Percentiles rank a stretch among this genome's conserved stretches.
Evolutionary conservation across 1,139 yeast species (phyloP).

Genomic region (Scheffersomyces titani): DNA sequence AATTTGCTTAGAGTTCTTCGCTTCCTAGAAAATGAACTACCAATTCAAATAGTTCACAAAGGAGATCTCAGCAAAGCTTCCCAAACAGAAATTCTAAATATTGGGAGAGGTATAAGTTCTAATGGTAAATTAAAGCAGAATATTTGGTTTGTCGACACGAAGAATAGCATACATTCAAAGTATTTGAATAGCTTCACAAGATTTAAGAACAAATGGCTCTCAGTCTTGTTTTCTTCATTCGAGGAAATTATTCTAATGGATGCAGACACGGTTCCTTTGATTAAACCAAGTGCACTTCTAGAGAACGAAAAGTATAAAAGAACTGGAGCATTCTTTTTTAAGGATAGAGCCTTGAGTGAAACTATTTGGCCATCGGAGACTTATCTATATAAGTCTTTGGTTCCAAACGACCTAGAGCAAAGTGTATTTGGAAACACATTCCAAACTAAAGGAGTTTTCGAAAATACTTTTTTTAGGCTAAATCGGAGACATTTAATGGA

Average conservation of each 20-base stretch:
- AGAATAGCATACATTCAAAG: conserved; percentile 6
- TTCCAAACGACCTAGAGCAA: neutral
- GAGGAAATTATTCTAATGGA: conserved; percentile 22
- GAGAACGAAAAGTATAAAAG: conserved; percentile 11
- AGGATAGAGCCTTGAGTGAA: conserved; percentile 8
- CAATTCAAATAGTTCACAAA: conserved; percentile 36
- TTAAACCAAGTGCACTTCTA: conserved; percentile 15
- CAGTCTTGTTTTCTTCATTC: conserved; percentile 21
- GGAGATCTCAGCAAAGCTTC: neutral
- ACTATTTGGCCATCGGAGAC: neutral
- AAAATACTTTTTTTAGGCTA: neutral
- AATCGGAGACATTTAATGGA: neutral
- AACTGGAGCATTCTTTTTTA: conserved; percentile 20
- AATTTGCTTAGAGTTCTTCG: conserved; percentile 32
- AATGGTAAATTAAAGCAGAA: conserved; percentile 10
- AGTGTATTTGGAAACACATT: neutral
- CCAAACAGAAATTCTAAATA: conserved; percentile 1
- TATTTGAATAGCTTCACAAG: conserved; percentile 14
- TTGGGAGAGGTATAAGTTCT: neutral
- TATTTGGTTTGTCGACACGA: conserved; percentile 19
- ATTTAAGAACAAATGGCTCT: conserved; percentile 23
- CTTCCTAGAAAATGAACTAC: conserved; percentile 30
- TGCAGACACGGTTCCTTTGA: conserved; percentile 19
- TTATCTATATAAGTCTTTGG: neutral
- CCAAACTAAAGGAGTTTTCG: neutral